These are phyloP conservation scores for Pseudonitzschia multistriata DNA, from an alignment of 108 stramenopile species.

Conservation along the genomic window DNA sequence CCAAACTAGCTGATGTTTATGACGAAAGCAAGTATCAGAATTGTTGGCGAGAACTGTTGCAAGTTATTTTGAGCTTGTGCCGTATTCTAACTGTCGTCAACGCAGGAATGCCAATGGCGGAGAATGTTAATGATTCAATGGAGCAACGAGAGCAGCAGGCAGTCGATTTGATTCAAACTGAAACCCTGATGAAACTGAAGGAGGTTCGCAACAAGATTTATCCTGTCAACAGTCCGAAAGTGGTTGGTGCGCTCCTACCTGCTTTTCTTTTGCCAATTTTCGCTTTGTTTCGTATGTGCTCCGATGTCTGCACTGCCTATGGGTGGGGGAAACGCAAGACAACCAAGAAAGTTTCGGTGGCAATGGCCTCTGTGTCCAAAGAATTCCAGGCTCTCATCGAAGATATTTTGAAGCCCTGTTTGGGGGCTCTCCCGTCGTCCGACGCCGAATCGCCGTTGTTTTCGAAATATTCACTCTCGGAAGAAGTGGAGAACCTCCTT, in stretches of 20 bases:
- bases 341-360: slow-evolving; percentile 55
- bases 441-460: slow-evolving; percentile 7
- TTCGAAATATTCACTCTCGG: slow-evolving; percentile 7
- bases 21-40: neutral
- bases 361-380: slow-evolving; percentile 48
- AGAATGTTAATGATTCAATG: slow-evolving; percentile 35
- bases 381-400: slow-evolving; percentile 41
- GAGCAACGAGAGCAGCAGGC: slow-evolving; percentile 33
- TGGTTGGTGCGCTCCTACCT: slow-evolving; percentile 51
- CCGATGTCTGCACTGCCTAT: slow-evolving; percentile 47
- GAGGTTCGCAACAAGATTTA: slow-evolving; percentile 15
- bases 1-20: neutral
- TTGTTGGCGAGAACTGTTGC: slow-evolving; percentile 25
- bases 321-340: slow-evolving; percentile 81
- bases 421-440: slow-evolving; percentile 19
- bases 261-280: slow-evolving; percentile 61
- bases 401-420: slow-evolving; percentile 33
- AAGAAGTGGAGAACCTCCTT: slow-evolving; percentile 12
- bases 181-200: slow-evolving; percentile 10
- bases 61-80: slow-evolving; percentile 38
- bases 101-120: slow-evolving; percentile 34
- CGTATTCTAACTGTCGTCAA: slow-evolving; percentile 40
- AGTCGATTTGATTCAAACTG: slow-evolving; percentile 7
- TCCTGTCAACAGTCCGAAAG: slow-evolving; percentile 24
- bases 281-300: slow-evolving; percentile 58